These are phyloP conservation scores for Tolypocladium amazonense DNA, from an alignment of 2,329 filamentous ascomycete genomes.

Conservation along the genomic window DNA sequence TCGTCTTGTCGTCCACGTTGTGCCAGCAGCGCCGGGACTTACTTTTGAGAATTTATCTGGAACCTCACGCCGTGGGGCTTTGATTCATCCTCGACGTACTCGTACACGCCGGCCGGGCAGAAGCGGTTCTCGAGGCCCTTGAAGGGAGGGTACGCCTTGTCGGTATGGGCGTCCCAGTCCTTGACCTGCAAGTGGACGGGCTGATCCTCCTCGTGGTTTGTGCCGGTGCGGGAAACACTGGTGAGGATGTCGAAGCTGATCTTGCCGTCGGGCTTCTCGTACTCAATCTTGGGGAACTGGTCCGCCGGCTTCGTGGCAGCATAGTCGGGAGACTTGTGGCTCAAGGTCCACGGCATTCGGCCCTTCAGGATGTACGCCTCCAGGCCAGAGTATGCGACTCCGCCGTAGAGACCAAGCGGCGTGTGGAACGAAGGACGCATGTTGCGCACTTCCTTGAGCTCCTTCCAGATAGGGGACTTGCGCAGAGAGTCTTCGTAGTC, in stretches of 20 bases:
- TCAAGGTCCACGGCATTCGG: constrained; percentile 82
- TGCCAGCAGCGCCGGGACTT: constrained; percentile 30
- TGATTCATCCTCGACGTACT: constrained; percentile 86
- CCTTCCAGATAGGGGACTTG: constrained; percentile 82
- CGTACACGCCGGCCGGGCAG: constrained; percentile 94
- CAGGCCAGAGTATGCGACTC: constrained; percentile 83
- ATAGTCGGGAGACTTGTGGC: constrained; percentile 70
- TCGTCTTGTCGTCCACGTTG: constrained; percentile 1
- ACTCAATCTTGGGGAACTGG: constrained; percentile 79
- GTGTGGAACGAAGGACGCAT: constrained; percentile 93
- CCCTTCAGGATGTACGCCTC: constrained; percentile 85
- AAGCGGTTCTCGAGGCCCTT: constrained; percentile 94
- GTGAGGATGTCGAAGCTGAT: constrained; percentile 95
- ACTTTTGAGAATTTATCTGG: constrained; percentile 98
- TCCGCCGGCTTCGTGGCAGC: constrained; percentile 72
- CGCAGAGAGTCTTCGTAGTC: constrained; percentile 88
- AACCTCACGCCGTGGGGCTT: constrained; percentile 87
- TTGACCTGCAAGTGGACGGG: constrained; percentile 90
- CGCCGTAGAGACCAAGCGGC: constrained; percentile 79
- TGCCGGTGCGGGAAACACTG: constrained; percentile 87
- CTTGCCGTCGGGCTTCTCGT: constrained; percentile 91
- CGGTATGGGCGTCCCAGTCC: constrained; percentile 87
- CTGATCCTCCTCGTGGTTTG: constrained; percentile 98
- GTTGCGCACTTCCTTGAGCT: constrained; percentile 90
- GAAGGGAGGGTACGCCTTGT: constrained; percentile 73